Base-by-base conservation (phyloP, 495 filamentous ascomycete genomes). In the Aspergillus olivimuriae region DNA sequence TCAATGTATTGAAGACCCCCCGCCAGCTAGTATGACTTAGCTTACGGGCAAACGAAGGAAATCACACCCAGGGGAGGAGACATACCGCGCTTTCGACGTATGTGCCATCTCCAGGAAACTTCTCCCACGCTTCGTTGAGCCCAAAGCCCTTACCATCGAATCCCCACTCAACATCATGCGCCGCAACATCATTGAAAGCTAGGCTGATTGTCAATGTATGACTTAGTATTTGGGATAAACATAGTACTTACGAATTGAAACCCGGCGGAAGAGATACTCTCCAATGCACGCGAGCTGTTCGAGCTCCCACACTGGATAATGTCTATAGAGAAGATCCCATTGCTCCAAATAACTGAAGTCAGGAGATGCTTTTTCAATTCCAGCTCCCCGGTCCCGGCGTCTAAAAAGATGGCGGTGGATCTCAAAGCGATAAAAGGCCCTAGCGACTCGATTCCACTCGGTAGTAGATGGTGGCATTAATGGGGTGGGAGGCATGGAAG, bases 111-210 rank as follows among this genome's bases (percentile, higher is more conserved):
- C n/a, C 34, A 16, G n/a, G n/a, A n/a, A 33, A 43, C 7, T 12
- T 30, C 16, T 43, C 12, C 40, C 40, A 43, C 5, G 40, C 11
- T 20, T 43, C 40, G 14, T 15, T 32, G 4, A 43, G 17, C 15
- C 5, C 11, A 43, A 32, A 43, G 12, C 16, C 16, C n/a, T 32
- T 14, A 24, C 12, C 40, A 12, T 6, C 7, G 40, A 4, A 16
- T 34, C 4, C 41, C 41, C 41, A 43, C 3, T 22, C 17, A 11
- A 43, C 31, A 16, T 43, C 41, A 15, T 43, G 41, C 26, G 9
- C 41, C 14, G 41, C 41, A 22, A 43, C 35, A 5, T 43, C 41
- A n/a, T 43, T 43, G 30, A 43, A 43, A 11, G 41, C 41, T 43
- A 35, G 4, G 19, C 28, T 17, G 11, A 10, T n/a, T 18, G 1